Evolutionary conservation across 1,139 yeast genomes (phyloP), one percentile per base, ranked within the genome.

Genomic region (Yamadazyma dushanensis): DNA sequence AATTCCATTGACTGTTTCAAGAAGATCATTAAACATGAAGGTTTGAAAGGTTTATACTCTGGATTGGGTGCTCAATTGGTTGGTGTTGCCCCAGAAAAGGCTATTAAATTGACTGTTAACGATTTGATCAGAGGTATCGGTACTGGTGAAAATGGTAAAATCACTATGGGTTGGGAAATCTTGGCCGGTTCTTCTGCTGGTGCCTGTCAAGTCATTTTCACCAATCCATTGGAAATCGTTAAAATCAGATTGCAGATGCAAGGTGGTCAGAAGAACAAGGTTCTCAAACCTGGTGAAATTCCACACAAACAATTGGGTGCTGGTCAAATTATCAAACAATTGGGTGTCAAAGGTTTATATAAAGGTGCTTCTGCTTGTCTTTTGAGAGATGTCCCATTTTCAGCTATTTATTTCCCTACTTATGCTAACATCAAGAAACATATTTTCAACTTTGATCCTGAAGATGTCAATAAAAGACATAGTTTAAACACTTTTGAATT

Each of bases 1-100:
- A 89, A 86, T 56, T 89, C 96, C 7, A 45, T 81, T 20, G 97
- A 92, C 59, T 92, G 97, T 64, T 83, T 89, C 60, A 69, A 73
- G 36, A 89, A 89, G 55, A 89, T 90, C 38, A 45, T 90, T 23
- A 66, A 72, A 34, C 69, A 76, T 43, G 97, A 92, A 66, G 97
- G 98, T 32, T 56, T 86, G 37, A 70, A 74, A 49, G 97, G 97
- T n/a, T 73, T 92, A 38, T 92, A 92, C 61, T 83, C 96, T 9
- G 98, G 98, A 38, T 71, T 92, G 39, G 89, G 88, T 9, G 97
- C 97, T 23, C 98, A 92, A 63, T 70, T 92, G 51, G 80, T 92
- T 31, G 98, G 98, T 46, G 97, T 92, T 34, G 97, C 97, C 0
- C 98, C 98, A 3, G 98, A 92, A 63, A 92, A 92, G 69, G 98